These are phyloP conservation scores for Cryptomeria japonica DNA, from an alignment of 75 land plant species.

Conservation along the genomic window DNA sequence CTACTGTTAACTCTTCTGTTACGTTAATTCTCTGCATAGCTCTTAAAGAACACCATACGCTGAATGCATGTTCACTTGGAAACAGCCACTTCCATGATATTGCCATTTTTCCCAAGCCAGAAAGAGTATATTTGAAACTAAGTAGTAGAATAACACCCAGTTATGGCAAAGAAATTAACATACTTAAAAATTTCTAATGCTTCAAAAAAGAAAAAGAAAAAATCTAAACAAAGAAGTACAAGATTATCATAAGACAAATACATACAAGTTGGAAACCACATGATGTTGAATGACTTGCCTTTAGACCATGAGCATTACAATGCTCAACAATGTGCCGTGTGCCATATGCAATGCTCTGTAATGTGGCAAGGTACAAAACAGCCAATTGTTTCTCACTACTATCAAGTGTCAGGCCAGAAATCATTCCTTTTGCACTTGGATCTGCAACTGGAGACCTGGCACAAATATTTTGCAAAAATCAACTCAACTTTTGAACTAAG, in stretches of 20 bases:
- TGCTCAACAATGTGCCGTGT: conserved; percentile 96
- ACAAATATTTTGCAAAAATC: neutral
- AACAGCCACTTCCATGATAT: neutral
- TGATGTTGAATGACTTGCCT: conserved; percentile 39
- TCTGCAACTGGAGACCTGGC: conserved; percentile 93
- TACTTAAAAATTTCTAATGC: neutral
- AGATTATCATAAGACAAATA: neutral
- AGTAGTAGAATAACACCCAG: neutral
- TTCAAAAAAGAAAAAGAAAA: neutral
- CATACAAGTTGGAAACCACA: neutral
- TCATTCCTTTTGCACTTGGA: conserved; percentile 80
- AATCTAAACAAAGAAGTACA: neutral
- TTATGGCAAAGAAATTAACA: neutral
- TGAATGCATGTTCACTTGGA: neutral
- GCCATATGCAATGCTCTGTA: conserved; percentile 96
- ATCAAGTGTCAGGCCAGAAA: conserved; percentile 87
- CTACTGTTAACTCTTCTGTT: neutral
- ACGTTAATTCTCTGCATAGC: neutral
- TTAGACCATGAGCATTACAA: conserved; percentile 91
- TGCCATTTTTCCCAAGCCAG: neutral
- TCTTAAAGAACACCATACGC: neutral
- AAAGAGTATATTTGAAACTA: neutral
- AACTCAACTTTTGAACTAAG: neutral
- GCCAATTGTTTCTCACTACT: conserved; percentile 79
- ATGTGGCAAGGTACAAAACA: conserved; percentile 78